A percentile compares a stretch with the other conserved stretches of the same genome.
phyloP scores from a whole-genome alignment of 345 rosid genomes.

The Angophora floribunda region DNA sequence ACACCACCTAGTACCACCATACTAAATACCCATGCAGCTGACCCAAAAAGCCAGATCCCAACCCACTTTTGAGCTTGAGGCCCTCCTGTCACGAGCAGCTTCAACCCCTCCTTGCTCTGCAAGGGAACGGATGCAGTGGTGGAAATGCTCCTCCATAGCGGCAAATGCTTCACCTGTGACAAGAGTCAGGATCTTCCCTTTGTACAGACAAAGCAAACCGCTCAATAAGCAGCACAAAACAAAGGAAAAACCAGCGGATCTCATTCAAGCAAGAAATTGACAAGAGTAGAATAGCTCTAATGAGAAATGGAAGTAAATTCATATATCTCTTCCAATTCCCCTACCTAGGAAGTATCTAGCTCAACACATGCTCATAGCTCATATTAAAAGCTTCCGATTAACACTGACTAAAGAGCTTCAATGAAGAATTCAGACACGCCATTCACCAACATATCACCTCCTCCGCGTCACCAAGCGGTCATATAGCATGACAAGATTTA shows the following conservation, averaged over 20 bases:
- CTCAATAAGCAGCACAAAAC: neutral
- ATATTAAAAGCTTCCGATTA: neutral
- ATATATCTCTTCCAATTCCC: neutral
- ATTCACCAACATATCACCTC: neutral
- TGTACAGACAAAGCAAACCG: neutral
- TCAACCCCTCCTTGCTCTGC: constrained; percentile 60
- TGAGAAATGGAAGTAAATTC: neutral
- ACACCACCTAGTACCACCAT: constrained; percentile 90
- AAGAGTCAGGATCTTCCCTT: neutral
- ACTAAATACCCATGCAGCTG: constrained; percentile 92
- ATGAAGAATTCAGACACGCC: neutral
- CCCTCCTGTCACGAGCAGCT: constrained; percentile 69
- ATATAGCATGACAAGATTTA: neutral
- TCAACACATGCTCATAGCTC: neutral
- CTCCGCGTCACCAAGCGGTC: neutral
- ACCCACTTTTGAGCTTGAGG: constrained; percentile 79
- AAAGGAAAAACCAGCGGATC: neutral
- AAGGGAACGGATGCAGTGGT: constrained; percentile 28
- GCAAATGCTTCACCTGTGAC: constrained; percentile 35
- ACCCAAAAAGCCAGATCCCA: constrained; percentile 91
- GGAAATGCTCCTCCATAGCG: constrained; percentile 42
- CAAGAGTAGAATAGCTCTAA: neutral
- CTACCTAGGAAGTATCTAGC: neutral
- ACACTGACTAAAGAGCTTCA: neutral
- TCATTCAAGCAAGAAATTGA: neutral